Conservation (phyloP, 1,284 basidiomycete species). For the Cryptococcus amylolentus region DNA sequence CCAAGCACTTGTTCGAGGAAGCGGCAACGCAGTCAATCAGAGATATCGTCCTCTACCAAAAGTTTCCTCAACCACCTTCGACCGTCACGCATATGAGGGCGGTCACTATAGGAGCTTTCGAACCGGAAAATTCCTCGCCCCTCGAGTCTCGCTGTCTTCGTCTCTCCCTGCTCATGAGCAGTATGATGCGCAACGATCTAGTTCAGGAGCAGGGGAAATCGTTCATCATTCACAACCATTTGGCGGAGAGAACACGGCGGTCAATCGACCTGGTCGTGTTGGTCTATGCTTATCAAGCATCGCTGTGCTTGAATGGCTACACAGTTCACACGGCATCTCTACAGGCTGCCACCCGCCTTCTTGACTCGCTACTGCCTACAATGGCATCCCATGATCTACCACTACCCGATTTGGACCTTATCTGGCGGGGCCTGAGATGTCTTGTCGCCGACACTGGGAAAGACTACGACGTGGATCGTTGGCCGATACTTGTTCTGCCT, state of each 20-base stretch:
- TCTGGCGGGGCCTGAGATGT: conserved; percentile 65
- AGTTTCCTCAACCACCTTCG: conserved; percentile 53
- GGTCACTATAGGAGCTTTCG: too few species aligned
- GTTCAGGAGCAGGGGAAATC: conserved; percentile 33
- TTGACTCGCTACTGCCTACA: conserved; percentile 15
- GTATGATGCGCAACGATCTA: conserved; percentile 35
- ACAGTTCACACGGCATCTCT: conserved; percentile 36
- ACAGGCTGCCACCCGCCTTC: conserved; percentile 9
- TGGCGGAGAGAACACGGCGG: conserved; percentile 51
- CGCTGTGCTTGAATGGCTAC: conserved; percentile 63
- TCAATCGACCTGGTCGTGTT: conserved; percentile 65
- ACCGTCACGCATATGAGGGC: neutral
- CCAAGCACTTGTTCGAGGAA: conserved; percentile 61
- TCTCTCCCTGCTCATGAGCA: neutral
- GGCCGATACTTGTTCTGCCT: conserved; percentile 63
- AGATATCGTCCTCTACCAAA: conserved; percentile 64
- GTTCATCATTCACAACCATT: too few species aligned
- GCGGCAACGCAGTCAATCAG: conserved; percentile 60
- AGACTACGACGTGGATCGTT: conserved; percentile 45
- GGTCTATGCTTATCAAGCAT: conserved; percentile 64
- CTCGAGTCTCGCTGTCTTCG: neutral
- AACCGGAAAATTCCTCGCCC: too few species aligned
- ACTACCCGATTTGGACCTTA: conserved; percentile 38
- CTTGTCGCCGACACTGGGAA: conserved; percentile 39
- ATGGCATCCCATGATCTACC: conserved; percentile 14